Evolutionary conservation across 139 green algal species (phyloP).

Genomic region (Micractinium conductrix): DNA sequence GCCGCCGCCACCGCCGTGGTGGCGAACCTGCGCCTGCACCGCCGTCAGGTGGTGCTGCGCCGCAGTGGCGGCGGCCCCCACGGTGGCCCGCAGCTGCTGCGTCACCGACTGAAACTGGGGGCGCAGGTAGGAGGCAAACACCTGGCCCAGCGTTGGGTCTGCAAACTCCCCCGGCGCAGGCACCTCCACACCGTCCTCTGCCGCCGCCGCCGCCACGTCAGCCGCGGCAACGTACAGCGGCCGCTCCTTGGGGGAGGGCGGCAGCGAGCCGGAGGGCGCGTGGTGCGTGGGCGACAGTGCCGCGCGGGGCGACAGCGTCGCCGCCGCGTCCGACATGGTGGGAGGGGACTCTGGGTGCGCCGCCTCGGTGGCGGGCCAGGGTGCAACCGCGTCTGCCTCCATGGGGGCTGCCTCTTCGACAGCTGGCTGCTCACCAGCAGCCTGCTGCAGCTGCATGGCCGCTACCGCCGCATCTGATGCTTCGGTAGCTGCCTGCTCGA

Average conservation of each 20-base stretch:
- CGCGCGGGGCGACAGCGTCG: neutral
- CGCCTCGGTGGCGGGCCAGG: neutral
- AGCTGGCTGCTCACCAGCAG: neutral
- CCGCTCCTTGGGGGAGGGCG: conserved; percentile 9
- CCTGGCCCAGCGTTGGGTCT: conserved; percentile 37
- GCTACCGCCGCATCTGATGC: neutral
- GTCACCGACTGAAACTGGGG: conserved; percentile 7
- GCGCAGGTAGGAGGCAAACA: conserved; percentile 32
- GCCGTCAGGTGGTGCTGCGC: conserved; percentile 25
- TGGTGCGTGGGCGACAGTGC: neutral
- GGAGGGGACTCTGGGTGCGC: neutral
- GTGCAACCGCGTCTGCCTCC: neutral
- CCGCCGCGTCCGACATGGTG: no score
- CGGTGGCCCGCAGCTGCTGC: conserved; percentile 2
- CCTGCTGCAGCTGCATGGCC: conserved; percentile 2
- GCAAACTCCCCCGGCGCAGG: neutral
- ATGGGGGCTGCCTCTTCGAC: neutral
- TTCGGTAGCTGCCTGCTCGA: neutral
- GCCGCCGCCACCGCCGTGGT: neutral
- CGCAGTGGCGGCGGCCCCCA: neutral
- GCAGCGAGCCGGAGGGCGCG: neutral
- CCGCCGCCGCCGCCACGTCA: neutral
- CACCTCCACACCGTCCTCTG: neutral
- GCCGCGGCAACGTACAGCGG: neutral
- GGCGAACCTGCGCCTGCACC: conserved; percentile 20